Conservation (phyloP, 352 stramenopile species). For the Phytophthora ohioensis region DNA sequence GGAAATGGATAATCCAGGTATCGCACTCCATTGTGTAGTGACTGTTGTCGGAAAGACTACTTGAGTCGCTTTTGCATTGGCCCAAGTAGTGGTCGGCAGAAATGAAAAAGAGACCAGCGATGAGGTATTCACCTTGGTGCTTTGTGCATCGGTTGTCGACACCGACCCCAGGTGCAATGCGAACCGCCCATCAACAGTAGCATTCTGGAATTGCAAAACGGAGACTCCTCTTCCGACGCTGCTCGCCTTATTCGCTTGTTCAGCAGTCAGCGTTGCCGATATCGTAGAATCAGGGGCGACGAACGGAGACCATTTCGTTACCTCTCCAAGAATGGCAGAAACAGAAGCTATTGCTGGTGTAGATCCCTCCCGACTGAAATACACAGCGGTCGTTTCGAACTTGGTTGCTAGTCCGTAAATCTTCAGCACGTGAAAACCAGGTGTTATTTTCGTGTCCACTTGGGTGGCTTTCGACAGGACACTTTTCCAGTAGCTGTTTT, state of each 20-base stretch:
- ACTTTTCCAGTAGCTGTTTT: conserved; percentile 51
- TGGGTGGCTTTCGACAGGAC: conserved; percentile 47
- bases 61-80: conserved; percentile 35
- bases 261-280: conserved; percentile 37
- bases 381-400: conserved; percentile 61
- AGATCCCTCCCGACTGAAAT: conserved; percentile 54
- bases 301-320: conserved; percentile 53
- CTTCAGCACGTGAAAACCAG: conserved; percentile 52
- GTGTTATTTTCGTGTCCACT: conserved; percentile 51
- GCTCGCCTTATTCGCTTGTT: conserved; percentile 44
- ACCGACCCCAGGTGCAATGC: conserved; percentile 46
- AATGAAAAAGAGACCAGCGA: conserved; percentile 53
- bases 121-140: conserved; percentile 51
- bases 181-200: conserved; percentile 50
- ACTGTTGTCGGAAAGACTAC: conserved; percentile 33
- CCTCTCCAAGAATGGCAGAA: conserved; percentile 32
- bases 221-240: conserved; percentile 57
- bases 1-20: conserved; percentile 43
- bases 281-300: conserved; percentile 42
- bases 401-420: conserved; percentile 54
- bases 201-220: conserved; percentile 50
- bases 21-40: conserved; percentile 40
- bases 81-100: conserved; percentile 40
- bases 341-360: conserved; percentile 33
- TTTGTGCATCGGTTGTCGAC: conserved; percentile 43